Base-by-base conservation (phyloP, 805 yeast genomes). In the Sungouiozyma intestinalis region DNA sequence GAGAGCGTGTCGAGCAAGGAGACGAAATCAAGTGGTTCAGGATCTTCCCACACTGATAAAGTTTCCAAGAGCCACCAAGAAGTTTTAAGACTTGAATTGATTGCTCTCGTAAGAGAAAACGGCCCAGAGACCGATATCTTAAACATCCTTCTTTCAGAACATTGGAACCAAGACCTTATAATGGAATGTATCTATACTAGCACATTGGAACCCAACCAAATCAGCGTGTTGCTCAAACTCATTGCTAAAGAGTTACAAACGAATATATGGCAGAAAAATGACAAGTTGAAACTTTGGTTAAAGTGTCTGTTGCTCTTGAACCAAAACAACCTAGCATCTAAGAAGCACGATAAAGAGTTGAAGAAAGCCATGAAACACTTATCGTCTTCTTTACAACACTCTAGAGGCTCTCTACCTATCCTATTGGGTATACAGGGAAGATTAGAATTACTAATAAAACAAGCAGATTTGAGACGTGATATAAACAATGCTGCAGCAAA, bases 381-480 rank as follows among this genome's bases (percentile, higher is more conserved):
- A 42, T 81, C 77, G 57, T 56, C 72, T 2, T 69, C 81, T 0
- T 64, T 88, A 21, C 63, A 68, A 16, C 66, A 74, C n/a, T 43
- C 80, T 74, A 27, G 68, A 74, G 60, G 72, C 72, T 46, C 69
- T 71, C 63, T 90, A 48, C 82, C 88, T 7, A 72, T 76, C 33
- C 67, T 90, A 40, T 64, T 88, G 19, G 78, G 92, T 1, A 71
- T 90, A 24, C 94, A 88, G 60, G 98, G 98, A 38, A 76, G 92
- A 48, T 67, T 90, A 38, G 83, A 81, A 53, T 71, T 90, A 59
- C 69, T 90, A 35, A 74, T 74, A 48, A 74, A 86, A 3, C 97
- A 90, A 63, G 71, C 85, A 9, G 72, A 74, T 44, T 65, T 90
- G 49, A 77, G 97, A 55, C 60, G 63, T 33, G 79, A 73, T 36